These are phyloP conservation scores for Xylaria sp. DNA, from an alignment of 2,329 filamentous ascomycete genomes.

Conservation along the genomic window DNA sequence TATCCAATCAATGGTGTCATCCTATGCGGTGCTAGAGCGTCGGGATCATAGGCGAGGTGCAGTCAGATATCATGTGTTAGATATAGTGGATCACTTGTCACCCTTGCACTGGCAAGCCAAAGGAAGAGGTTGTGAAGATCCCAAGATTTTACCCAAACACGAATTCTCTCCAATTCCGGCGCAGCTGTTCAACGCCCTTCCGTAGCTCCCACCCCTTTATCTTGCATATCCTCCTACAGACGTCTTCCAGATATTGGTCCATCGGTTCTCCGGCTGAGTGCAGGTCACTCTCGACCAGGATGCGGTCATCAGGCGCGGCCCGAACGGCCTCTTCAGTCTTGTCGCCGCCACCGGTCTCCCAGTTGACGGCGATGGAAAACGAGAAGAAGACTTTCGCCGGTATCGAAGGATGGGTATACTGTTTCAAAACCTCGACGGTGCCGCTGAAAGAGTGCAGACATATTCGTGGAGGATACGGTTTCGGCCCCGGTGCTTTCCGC, in stretches of 20 bases:
- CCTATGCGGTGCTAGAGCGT: no score
- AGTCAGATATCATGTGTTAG: no score
- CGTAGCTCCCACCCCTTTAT: slow-evolving; percentile 78
- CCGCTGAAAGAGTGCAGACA: slow-evolving; percentile 95
- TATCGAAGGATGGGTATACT: slow-evolving; percentile 74
- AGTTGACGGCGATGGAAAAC: slow-evolving; percentile 83
- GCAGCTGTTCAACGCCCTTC: slow-evolving; percentile 69
- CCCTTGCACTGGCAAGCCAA: neutral
- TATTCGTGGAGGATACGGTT: slow-evolving; percentile 81
- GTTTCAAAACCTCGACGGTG: slow-evolving; percentile 70
- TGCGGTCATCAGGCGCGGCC: slow-evolving; percentile 72
- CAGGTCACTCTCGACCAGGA: slow-evolving; percentile 89
- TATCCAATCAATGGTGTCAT: no score
- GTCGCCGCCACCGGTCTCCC: slow-evolving; percentile 54
- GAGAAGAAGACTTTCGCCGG: slow-evolving; percentile 84
- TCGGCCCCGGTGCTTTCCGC: slow-evolving; percentile 38
- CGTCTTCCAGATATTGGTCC: slow-evolving; percentile 75
- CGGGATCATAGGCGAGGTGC: no score
- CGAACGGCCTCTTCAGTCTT: slow-evolving; percentile 67
- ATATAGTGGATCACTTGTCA: neutral
- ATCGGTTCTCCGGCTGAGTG: slow-evolving; percentile 80
- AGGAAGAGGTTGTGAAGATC: neutral
- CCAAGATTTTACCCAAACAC: slow-evolving; percentile 59
- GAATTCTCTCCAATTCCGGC: slow-evolving; percentile 77
- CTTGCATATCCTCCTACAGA: slow-evolving; percentile 74